These are phyloP conservation scores for Simplicillium sp. DNA, from an alignment of 2,329 filamentous ascomycete genomes.

Conservation along the genomic window DNA sequence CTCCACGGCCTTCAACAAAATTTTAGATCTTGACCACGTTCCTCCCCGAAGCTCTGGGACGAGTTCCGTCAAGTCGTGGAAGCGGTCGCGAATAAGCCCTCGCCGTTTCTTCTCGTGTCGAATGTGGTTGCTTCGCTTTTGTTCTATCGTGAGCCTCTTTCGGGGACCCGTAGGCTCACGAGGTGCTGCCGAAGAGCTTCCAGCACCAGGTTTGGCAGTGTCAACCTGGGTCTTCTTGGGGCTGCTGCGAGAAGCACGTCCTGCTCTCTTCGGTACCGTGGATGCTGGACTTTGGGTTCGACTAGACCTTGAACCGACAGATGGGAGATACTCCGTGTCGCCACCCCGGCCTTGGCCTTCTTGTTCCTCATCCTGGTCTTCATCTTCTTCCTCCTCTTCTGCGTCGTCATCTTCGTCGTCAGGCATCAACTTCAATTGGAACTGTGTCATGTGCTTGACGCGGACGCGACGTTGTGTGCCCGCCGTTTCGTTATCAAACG, in stretches of 20 bases:
- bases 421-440: conserved; percentile 2
- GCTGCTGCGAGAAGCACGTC: background rate
- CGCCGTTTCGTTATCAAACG: conserved; percentile 1
- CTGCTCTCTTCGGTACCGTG: background rate
- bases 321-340: background rate
- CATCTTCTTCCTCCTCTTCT: conserved; percentile 1
- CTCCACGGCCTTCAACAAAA: conserved; percentile 3
- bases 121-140: conserved; percentile 6
- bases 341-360: background rate
- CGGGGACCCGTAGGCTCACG: background rate
- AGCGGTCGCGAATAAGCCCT: conserved; percentile 4
- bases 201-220: background rate
- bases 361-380: conserved; percentile 2
- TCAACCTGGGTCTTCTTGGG: background rate
- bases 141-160: conserved; percentile 5
- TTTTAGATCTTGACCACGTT: conserved; percentile 4
- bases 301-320: conserved; percentile 1
- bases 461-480: background rate
- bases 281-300: background rate
- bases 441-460: conserved; percentile 3
- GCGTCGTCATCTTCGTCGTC: conserved; percentile 1
- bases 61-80: conserved; percentile 4
- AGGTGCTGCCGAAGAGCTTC: background rate
- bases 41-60: conserved; percentile 4
- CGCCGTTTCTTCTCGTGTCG: conserved; percentile 5